Percentiles rank a stretch among this genome's conserved stretches.
Evolutionary conservation across 352 stramenopile species (phyloP).

Genomic region (Phytophthora cryptogea): DNA sequence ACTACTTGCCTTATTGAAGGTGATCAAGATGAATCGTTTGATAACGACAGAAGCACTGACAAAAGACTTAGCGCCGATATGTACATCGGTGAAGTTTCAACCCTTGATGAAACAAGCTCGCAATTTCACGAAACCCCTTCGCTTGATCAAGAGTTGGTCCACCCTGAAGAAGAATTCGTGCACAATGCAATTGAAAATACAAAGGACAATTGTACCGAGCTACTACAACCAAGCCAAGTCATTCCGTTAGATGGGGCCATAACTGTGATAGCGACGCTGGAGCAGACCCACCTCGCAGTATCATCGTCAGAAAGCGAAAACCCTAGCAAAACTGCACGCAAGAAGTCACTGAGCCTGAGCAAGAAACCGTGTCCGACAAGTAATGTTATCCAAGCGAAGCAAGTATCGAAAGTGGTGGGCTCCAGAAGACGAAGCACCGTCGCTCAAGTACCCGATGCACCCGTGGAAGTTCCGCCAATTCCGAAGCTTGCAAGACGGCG

Average conservation of each 20-base stretch:
- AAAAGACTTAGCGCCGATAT: not conserved
- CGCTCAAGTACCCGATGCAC: constrained; percentile 8
- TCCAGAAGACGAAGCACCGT: constrained; percentile 18
- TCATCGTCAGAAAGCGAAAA: constrained; percentile 3
- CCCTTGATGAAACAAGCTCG: not conserved
- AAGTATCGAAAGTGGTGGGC: constrained; percentile 8
- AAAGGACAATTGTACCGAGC: not conserved
- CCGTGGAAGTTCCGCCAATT: not conserved
- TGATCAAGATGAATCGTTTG: not conserved
- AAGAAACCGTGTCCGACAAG: constrained; percentile 5
- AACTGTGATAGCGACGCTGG: not conserved
- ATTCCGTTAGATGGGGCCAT: not conserved
- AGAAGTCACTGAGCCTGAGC: constrained; percentile 17
- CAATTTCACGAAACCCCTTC: not conserved
- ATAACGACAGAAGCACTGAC: not conserved
- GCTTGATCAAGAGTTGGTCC: not conserved
- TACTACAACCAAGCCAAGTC: not conserved
- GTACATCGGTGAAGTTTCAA: not conserved
- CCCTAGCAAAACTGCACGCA: constrained; percentile 2
- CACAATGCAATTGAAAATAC: not conserved
- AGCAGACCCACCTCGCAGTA: not conserved
- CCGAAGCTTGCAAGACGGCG: constrained; percentile 12
- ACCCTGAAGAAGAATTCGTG: not conserved
- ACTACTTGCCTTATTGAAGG: not conserved
- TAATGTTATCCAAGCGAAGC: constrained; percentile 5